Base-by-base conservation (phyloP, 169 alveolate species). In the Cyclospora cayetanensis region DNA sequence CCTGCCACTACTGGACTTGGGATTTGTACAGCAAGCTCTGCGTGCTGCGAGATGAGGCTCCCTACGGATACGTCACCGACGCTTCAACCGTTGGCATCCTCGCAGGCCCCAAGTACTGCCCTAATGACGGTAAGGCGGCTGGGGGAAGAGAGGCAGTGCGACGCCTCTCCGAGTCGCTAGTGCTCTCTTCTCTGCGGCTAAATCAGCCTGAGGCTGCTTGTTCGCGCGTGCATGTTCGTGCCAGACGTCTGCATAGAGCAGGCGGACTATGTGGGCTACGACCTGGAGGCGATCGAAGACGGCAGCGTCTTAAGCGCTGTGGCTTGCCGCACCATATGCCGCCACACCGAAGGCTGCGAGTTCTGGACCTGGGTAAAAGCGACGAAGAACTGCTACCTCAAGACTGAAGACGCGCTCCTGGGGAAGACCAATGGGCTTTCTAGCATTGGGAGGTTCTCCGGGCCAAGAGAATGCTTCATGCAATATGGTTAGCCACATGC, bases 371-470 rank as follows among this genome's bases (percentile, higher is more conserved):
- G 90, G 90, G 90, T 80, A 25, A 46, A 37, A 11, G 60, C 43
- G 55, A 80, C 43, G 4, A 31, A 52, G 25, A 25, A 80, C 74
- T 80, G 90, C 50, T 80, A 80, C 90, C 90, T 80, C 74, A 80
- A 80, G 50, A 80, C 29, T 65, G 29, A 46, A 31, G 43, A 12
- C 50, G 90, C 90, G 22, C 53, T 80, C 20, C 43, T 52, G 20
- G 90, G 90, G 20, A 31, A 65, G 29, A 42, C 20, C 20, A 37
- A 15, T 20, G 90, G 74, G 4, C 2, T 20, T 39, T 34, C 90
- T 4, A 80, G 50, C 22, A 27, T 80, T 27, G 90, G 74, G n/a
- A 80, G 11, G 74, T 18, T 80, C 46, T 80, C 90, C 25, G 90
- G 90, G 1, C 76, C 90, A 18, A 27, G 50, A 15, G 90, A 52